A percentile compares a stretch with the other conserved stretches of the same genome.
Evolutionary conservation across 2,329 filamentous ascomycete species (phyloP).

Genomic region (Acrocalymma vagum): DNA sequence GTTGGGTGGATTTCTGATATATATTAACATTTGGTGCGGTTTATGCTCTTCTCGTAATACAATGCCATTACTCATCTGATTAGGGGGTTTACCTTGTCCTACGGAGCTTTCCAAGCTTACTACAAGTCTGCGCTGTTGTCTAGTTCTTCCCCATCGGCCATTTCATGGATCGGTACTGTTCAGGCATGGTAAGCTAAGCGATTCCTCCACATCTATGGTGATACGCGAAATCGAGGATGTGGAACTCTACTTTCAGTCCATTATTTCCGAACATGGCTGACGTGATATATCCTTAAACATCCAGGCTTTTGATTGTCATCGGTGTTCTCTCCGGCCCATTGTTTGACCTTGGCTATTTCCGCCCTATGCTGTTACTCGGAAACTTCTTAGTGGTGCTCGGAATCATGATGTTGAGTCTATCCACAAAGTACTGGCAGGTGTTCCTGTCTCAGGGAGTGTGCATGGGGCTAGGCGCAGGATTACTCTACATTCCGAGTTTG

Average conservation of each 20-base stretch:
- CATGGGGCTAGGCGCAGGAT: slow-evolving; percentile 49
- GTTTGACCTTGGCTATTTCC: slow-evolving; percentile 58
- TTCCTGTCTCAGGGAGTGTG: slow-evolving; percentile 64
- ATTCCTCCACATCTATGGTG: too few relatives aligned
- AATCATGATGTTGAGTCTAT: slow-evolving; percentile 70
- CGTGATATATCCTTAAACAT: too few relatives aligned
- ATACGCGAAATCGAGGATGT: too few relatives aligned
- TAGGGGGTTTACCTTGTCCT: slow-evolving; percentile 53
- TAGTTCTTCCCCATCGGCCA: slow-evolving; percentile 43
- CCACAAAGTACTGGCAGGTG: slow-evolving; percentile 62
- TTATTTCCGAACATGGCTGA: too few relatives aligned
- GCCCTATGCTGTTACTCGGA: slow-evolving; percentile 55
- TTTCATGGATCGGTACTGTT: slow-evolving; percentile 57
- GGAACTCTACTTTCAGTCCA: too few relatives aligned
- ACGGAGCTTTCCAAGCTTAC: slow-evolving; percentile 56
- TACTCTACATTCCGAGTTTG: slow-evolving; percentile 48
- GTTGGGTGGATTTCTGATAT: slow-evolving; percentile 48
- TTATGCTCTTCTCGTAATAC: not conserved
- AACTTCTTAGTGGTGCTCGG: slow-evolving; percentile 65
- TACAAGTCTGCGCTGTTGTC: slow-evolving; percentile 51
- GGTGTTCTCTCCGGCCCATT: slow-evolving; percentile 58
- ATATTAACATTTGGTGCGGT: slow-evolving; percentile 48
- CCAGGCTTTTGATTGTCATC: slow-evolving; percentile 61
- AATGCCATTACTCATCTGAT: slow-evolving; percentile 6
- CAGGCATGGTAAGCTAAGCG: too few relatives aligned